Base-by-base conservation (phyloP, 2,329 filamentous ascomycete genomes). In the Huntiella abstrusa region DNA sequence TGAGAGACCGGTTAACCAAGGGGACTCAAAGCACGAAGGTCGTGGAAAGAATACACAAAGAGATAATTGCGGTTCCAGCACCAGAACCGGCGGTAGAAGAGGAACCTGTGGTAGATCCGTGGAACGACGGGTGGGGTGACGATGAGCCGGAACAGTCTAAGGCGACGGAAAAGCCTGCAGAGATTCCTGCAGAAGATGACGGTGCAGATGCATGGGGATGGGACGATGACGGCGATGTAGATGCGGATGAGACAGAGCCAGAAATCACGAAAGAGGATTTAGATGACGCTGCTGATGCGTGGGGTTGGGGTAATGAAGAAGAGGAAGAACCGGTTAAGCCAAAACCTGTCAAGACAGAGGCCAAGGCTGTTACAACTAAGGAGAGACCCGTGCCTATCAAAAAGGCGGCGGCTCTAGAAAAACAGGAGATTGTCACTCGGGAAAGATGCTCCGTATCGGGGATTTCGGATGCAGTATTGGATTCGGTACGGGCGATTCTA, bases 361-460 rank as follows among this genome's bases (percentile, higher is more conserved):
- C 33, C 34, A 34, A 34, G 8, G 12, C 33, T 43, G 17, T 12
- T 50, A n/a, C 41, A 49, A 33, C 22, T 47, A 32, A 50, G 55
- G n/a, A 36, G 46, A 55, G 32, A 38, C 54, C 5, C 54, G 60
- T 28, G 46, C 51, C 3, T 50, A 67, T 10, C 2, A 10, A 28
- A 28, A 28, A 28, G 22, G 22, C 7, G 22, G 22, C 8, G 22
- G 22, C 3, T 37, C 16, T 34, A 8, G 49, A 55, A 43, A 65
- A 67, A 6, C 68, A 75, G 47, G 81, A 91, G 57, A 64, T 96
- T 49, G 81, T 83, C 0, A 63, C 96, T 39, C 81, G 71, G 51
- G 91, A 98, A 62, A 82, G 73, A 1, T 98, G 94, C 59, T 83
- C 78, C 49, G 82, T 94, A 44, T 95, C 88, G 0, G 81, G 82